Conservation (phyloP, 768 basidiomycete genomes). For the Tylopilus subfusipes region DNA sequence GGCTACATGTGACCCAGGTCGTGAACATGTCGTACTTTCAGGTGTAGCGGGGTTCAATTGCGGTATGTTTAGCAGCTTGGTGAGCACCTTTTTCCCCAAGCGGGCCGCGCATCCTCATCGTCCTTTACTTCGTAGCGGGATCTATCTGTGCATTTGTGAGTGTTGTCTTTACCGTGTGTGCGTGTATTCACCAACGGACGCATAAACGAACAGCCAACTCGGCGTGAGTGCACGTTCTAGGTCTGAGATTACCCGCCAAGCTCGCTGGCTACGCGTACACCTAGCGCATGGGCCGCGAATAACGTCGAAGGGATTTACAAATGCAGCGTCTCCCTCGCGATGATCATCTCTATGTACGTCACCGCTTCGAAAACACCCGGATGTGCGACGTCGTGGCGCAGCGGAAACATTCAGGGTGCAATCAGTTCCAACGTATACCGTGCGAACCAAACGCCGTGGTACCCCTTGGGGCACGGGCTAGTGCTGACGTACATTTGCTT, state of each 20-base stretch:
- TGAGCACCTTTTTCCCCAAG: conserved; percentile 28
- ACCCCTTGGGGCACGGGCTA: conserved; percentile 55
- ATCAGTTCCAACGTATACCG: conserved; percentile 79
- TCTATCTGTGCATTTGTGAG: conserved; percentile 72
- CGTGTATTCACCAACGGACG: neutral
- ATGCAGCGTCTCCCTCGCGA: conserved; percentile 65
- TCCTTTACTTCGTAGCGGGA: conserved; percentile 44
- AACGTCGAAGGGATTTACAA: conserved; percentile 77
- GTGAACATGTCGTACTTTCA: conserved; percentile 17
- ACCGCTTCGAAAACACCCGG: neutral
- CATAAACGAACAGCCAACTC: conserved; percentile 46
- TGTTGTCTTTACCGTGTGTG: neutral
- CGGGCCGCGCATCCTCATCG: neutral
- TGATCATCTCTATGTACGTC: conserved; percentile 62
- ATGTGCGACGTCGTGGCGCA: conserved; percentile 17
- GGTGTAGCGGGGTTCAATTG: conserved; percentile 64
- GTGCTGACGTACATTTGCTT: conserved; percentile 71
- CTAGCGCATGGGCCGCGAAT: conserved; percentile 56
- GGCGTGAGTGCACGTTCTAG: conserved; percentile 37
- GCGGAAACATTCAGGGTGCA: conserved; percentile 74
- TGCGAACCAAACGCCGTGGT: conserved; percentile 63
- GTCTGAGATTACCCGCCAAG: neutral
- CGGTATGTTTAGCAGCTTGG: conserved; percentile 68
- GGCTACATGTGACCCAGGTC: no score
- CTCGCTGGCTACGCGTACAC: conserved; percentile 1